Conservation (phyloP, 2,329 filamentous ascomycete genomes). For the Huntiella moniliformis region DNA sequence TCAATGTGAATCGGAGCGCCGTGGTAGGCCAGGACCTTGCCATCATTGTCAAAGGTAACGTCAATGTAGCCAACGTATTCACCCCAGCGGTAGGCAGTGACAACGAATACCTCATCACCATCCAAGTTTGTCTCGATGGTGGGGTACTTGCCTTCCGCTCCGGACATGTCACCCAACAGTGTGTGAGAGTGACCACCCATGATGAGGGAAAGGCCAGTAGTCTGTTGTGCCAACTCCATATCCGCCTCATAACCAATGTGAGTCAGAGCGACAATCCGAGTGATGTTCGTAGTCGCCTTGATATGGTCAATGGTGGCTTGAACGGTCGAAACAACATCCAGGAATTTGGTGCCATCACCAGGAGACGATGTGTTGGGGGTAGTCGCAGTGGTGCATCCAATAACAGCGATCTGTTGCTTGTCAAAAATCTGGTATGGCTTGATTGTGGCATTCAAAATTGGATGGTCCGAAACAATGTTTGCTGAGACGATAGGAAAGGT, state of each 20-base stretch:
- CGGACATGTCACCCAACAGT: slow-evolving; percentile 39
- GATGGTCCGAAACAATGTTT: slow-evolving; percentile 42
- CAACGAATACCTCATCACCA: slow-evolving; percentile 49
- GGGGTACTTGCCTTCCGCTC: slow-evolving; percentile 40
- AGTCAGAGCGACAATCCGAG: slow-evolving; percentile 45
- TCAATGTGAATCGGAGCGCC: slow-evolving; percentile 46
- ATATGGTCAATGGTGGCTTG: slow-evolving; percentile 45
- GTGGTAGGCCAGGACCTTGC: slow-evolving; percentile 42
- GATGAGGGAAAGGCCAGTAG: slow-evolving; percentile 46
- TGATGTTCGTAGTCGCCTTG: slow-evolving; percentile 40
- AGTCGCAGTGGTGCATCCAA: slow-evolving; percentile 44
- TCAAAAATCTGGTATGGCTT: slow-evolving; percentile 48
- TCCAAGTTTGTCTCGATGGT: slow-evolving; percentile 41
- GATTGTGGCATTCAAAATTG: slow-evolving; percentile 40
- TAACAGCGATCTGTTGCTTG: slow-evolving; percentile 40
- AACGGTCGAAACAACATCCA: slow-evolving; percentile 36
- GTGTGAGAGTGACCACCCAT: slow-evolving; percentile 45
- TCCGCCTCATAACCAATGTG: slow-evolving; percentile 50
- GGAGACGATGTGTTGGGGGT: slow-evolving; percentile 40
- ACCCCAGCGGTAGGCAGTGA: slow-evolving; percentile 49
- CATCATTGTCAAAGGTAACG: slow-evolving; percentile 40
- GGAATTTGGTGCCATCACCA: slow-evolving; percentile 37
- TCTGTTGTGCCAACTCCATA: slow-evolving; percentile 38
- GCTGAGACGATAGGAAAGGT: slow-evolving; percentile 46
- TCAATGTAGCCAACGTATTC: slow-evolving; percentile 51